phyloP scores from a whole-genome alignment of 805 yeast genomes.

The Candida pini region DNA sequence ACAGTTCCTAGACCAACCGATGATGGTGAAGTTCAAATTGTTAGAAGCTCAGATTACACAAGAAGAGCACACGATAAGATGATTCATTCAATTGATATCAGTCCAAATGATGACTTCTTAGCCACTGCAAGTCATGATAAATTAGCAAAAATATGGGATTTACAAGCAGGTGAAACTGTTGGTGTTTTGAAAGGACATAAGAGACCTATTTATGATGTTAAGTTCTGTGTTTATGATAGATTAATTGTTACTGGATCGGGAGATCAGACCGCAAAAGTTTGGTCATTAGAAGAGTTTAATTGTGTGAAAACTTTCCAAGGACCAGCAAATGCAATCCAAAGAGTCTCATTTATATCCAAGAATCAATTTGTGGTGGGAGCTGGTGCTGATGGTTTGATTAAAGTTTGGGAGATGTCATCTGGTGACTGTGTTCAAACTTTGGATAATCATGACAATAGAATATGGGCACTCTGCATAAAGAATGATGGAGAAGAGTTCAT shows the following conservation, averaged over 20 bases:
- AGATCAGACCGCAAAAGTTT: conserved; percentile 82
- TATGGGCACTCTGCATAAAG: conserved; percentile 79
- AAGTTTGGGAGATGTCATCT: conserved; percentile 74
- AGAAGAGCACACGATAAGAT: conserved; percentile 97
- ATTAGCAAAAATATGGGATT: conserved; percentile 84
- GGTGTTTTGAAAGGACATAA: conserved; percentile 87
- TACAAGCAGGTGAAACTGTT: conserved; percentile 77
- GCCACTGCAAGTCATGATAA: conserved; percentile 96
- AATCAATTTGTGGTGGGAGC: conserved; percentile 67
- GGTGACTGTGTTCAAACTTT: conserved; percentile 81
- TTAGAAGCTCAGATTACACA: conserved; percentile 74
- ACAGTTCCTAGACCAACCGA: conserved; percentile 46
- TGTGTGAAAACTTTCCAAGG: conserved; percentile 88
- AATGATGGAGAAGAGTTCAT: conserved; percentile 65
- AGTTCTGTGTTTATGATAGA: conserved; percentile 76
- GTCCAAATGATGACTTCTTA: conserved; percentile 84
- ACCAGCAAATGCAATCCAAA: conserved; percentile 86
- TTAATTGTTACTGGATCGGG: conserved; percentile 81
- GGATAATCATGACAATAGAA: conserved; percentile 88
- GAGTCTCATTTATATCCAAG: conserved; percentile 62
- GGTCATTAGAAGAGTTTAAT: conserved; percentile 77
- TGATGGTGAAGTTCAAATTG: conserved; percentile 17
- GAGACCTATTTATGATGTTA: conserved; percentile 91
- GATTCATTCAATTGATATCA: conserved; percentile 79
- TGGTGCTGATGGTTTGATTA: conserved; percentile 93